Base-by-base conservation (phyloP, 768 basidiomycete genomes). In the Erythrobasidium yunnanense region DNA sequence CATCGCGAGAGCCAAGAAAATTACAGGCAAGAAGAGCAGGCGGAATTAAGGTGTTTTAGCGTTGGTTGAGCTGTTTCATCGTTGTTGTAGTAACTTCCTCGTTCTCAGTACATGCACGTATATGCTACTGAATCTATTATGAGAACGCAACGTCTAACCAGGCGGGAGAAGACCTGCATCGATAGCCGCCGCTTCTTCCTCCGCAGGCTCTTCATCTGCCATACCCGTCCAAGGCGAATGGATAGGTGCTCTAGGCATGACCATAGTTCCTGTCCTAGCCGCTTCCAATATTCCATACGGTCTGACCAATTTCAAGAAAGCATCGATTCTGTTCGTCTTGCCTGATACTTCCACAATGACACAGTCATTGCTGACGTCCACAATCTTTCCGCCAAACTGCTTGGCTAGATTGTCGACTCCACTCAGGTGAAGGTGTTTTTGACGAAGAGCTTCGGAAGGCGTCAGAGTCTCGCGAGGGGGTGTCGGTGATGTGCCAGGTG, bases 261-360 rank as follows among this genome's bases (percentile, higher is more conserved):
- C 92, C 93, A 99, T 99, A 38, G 66, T 68, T 92, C 92, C 93
- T 33, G 90, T 91, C 62, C 95, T 80, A 22, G 95, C 92, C 29
- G 90, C 87, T 79, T 99, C 95, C 57, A 99, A 81, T 58, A 99
- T 84, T 35, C 95, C 95, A 71, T 92, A 99, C 7, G 93, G 92
- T 75, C 91, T 87, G 71, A 97, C 78, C 47, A 99, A 78, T 69
- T 81, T 85, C 73, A 99, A 78, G 80, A 97, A 97, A 18, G 91
- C 91, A 73, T 96, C 87, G 46, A 97, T 88, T 58, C 92, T 81
- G 46, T 81, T 79, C 42, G 89, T 90, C 81, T 97, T 97, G 34
- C 88, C 95, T 15, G 88, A 86, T 76, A 97, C 78, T 79, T 97
- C 95, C 49, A 96, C 86, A 66, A 96, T 95, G 45, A 95, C 86